Conservation (phyloP, 1,284 basidiomycete species). For the Lignosus rhinocerotis region DNA sequence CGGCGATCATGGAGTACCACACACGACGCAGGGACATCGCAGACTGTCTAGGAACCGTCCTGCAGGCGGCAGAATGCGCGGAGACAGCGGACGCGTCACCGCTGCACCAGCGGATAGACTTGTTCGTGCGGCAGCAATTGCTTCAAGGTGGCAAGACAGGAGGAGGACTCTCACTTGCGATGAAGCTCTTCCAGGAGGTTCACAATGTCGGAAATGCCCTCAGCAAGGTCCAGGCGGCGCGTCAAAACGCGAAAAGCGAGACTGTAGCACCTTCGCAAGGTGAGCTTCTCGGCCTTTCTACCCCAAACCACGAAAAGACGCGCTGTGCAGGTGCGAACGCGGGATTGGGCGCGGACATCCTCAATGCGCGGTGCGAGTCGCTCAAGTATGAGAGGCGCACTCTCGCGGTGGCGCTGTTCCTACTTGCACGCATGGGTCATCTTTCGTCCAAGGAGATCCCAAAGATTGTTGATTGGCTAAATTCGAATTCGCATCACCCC, state of each 20-base stretch:
- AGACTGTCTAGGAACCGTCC: constrained; percentile 59
- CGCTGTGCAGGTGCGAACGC: constrained; percentile 5
- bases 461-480: constrained; percentile 66
- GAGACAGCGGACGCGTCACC: constrained; percentile 41
- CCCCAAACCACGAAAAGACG: background rate
- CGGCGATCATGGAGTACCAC: constrained; percentile 67
- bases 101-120: constrained; percentile 49
- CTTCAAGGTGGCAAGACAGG: constrained; percentile 37
- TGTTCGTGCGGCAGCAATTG: constrained; percentile 56
- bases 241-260: constrained; percentile 63
- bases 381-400: constrained; percentile 71
- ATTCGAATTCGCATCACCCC: constrained; percentile 59
- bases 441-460: constrained; percentile 60
- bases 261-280: constrained; percentile 60
- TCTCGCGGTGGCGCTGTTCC: constrained; percentile 62
- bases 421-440: constrained; percentile 64
- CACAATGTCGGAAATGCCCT: constrained; percentile 56
- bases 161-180: constrained; percentile 42
- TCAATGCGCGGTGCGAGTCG: constrained; percentile 66
- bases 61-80: constrained; percentile 45
- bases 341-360: constrained; percentile 62
- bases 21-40: constrained; percentile 64
- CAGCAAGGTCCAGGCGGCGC: constrained; percentile 52
- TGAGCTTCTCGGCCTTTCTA: constrained; percentile 26
- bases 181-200: constrained; percentile 63